Base-by-base conservation (phyloP, 257 asterid genomes). In the Petunia secreta region DNA sequence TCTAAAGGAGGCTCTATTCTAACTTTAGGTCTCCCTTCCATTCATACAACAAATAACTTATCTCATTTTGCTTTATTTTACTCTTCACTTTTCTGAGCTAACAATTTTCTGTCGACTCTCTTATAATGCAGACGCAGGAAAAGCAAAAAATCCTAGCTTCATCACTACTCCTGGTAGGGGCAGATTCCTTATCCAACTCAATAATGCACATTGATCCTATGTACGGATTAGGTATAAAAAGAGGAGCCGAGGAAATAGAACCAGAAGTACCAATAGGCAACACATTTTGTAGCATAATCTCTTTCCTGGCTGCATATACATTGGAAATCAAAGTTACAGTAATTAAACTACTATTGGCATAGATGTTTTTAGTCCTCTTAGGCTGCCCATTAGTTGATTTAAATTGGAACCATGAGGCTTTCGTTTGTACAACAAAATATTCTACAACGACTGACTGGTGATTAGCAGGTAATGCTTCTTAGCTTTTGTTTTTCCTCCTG, bases 311-410 rank as follows among this genome's bases (percentile, higher is more conserved):
- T 2, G 59, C 59, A 46, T 69, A 54, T 46, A 0, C 11, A 41
- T 66, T 66, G 75, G 38, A 41, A 46, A 16, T 69, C 77, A 16
- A 69, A 69, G 59, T 69, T 48, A 39, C 59, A 48, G 43, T 8
- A 43, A 16, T 16, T 5, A 0, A 46, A 46, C 16, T 15, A 4
- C 59, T 25, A 44, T 2, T 53, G 16, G 57, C 76, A 44, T 46
- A 46, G 6, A 69, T 46, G 58, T 44, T 46, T 52, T 69, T 25
- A 7, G 10, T 1, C 57, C 38, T 8, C n/a, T 69, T 46, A 69
- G 2, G 50, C 41, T 4, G 0, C 59, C 3, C 34, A 69, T 52
- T 52, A 10, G 5, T 52, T 52, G 57, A 52, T 52, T 52, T 52
- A 52, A 52, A 52, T 52, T 8, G 57, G 57, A 52, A 52, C 57